Evolutionary conservation across 257 asterid species (phyloP), one percentile per base, ranked within the genome.

Genomic region (Solanum bulbocastanum): DNA sequence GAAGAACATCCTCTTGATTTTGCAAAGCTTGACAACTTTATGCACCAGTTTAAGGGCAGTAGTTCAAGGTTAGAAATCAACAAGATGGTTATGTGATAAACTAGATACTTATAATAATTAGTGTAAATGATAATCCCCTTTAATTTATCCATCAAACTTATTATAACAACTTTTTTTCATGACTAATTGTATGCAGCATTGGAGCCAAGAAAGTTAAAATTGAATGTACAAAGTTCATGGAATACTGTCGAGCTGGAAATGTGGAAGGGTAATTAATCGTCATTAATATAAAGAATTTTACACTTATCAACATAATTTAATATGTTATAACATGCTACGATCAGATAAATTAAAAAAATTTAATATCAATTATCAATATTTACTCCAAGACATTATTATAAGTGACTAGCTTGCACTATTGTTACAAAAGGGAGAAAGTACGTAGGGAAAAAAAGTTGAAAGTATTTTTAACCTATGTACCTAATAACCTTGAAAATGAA

Each of bases 31-130:
- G 99, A 95, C 60, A 87, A 85, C 82, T 86, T 22, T 83, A 95
- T 96, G 95, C 94, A 95, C 88, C 99, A 93, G 90, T 94, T 96
- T 91, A 93, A 88, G 87, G 95, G 97, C 72, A 94, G 98, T 89
- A 88, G 96, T 87, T 92, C 97, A 86, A 94, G 99, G 98, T 96
- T 83, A 49, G 86, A 27, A 68, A 65, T 65, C n/a, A 65, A 65
- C 5, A 15, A 78, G 23, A 84, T 27, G 27, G 16, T 3, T 75
- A 40, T n/a, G 8, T 76, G 36, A 79, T 30, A 44, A 44, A 27
- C 18, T 44, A 44, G 14, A 40, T 76, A 78, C 20, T 10, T 39
- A 62, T 23, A 39, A 37, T 37, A 75, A 37, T 37, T 13, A 40
- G 13, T 40, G 56, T 7, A 25, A 35, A 33, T n/a, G 62, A 40